Evolutionary conservation across 257 asterid genomes (phyloP).

Genomic region (Lycium ferocissimum): DNA sequence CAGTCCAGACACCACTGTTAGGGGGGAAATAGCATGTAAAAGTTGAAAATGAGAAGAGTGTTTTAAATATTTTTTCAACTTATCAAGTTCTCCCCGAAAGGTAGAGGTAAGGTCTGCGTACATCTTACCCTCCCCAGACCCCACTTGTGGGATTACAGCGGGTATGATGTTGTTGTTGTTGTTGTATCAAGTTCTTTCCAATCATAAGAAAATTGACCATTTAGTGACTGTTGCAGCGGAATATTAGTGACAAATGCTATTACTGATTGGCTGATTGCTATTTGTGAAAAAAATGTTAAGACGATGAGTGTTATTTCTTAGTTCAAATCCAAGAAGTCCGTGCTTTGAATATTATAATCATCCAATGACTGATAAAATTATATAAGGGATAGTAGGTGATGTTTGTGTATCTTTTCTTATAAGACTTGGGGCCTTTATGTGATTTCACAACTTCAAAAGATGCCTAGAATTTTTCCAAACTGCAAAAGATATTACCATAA

Average conservation of each 20-base stretch:
- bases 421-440: neutral
- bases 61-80: neutral
- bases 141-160: no score
- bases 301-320: neutral
- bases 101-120: no score
- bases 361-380: neutral
- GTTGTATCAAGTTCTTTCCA: neutral
- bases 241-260: neutral
- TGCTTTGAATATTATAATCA: neutral
- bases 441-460: neutral
- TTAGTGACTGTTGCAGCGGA: neutral
- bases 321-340: neutral
- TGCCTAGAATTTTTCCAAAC: neutral
- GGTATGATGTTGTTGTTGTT: no score
- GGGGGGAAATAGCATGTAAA: neutral
- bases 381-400: neutral
- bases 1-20: neutral
- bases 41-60: neutral
- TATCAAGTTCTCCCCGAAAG: neutral
- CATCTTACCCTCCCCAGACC: no score
- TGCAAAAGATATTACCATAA: constrained; percentile 4
- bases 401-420: neutral
- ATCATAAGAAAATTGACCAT: neutral
- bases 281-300: neutral
- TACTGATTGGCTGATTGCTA: neutral